These are phyloP conservation scores for Colletotrichum agaves DNA, from an alignment of 2,329 filamentous ascomycete genomes.

Conservation along the genomic window DNA sequence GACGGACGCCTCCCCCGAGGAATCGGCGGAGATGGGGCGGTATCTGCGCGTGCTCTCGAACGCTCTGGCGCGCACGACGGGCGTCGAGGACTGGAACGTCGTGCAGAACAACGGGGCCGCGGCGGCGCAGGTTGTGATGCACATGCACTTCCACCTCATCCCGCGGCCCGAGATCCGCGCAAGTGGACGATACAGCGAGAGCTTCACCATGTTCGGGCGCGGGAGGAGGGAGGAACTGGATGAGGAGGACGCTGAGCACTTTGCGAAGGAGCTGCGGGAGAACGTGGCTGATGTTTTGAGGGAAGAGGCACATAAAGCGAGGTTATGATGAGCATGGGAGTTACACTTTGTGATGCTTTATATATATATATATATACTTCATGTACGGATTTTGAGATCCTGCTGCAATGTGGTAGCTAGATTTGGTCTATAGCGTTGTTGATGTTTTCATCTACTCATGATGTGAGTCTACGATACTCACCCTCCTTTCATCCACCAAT, in stretches of 20 bases:
- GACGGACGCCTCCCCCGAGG: slow-evolving; percentile 71
- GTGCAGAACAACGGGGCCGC: slow-evolving; percentile 95
- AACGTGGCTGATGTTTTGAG: slow-evolving; percentile 60
- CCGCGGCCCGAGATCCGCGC: slow-evolving; percentile 77
- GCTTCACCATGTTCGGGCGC: slow-evolving; percentile 86
- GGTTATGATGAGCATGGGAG: slow-evolving; percentile 49
- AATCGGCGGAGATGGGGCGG: slow-evolving; percentile 74
- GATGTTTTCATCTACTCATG: slow-evolving; percentile 23
- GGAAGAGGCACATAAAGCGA: slow-evolving; percentile 45
- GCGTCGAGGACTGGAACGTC: slow-evolving; percentile 89
- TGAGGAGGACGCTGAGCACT: slow-evolving; percentile 73
- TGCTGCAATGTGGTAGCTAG: slow-evolving; percentile 12
- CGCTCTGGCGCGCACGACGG: slow-evolving; percentile 75
- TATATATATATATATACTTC: slow-evolving; percentile 16
- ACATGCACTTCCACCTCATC: slow-evolving; percentile 95
- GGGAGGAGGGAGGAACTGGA: slow-evolving; percentile 79
- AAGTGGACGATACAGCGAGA: slow-evolving; percentile 64
- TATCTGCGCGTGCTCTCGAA: slow-evolving; percentile 78
- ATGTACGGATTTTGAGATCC: slow-evolving; percentile 24
- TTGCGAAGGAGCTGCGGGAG: slow-evolving; percentile 67
- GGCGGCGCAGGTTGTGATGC: slow-evolving; percentile 91
- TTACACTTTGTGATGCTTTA: slow-evolving; percentile 13
- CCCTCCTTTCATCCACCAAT: slow-evolving; percentile 5
- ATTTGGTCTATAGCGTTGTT: slow-evolving; percentile 19
- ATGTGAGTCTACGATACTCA: slow-evolving; percentile 22